A percentile compares a stretch with the other conserved stretches of the same genome.
Conservation (phyloP, 352 stramenopile genomes). For the Pythium rhizo-oryzae region DNA sequence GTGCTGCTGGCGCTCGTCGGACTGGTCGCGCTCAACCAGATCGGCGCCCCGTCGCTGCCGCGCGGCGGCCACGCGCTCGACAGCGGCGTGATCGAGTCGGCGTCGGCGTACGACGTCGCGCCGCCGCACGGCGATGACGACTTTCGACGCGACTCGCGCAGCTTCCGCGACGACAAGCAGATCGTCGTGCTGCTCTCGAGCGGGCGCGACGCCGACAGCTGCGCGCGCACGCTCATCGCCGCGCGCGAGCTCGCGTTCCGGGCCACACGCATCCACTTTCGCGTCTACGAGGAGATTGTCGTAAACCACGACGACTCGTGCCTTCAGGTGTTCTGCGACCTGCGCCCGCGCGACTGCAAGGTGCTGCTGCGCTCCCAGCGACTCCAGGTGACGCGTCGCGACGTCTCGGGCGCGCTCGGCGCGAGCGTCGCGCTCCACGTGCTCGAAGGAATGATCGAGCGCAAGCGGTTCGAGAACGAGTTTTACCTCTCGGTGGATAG, state of each 20-base stretch:
- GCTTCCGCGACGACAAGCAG: slow-evolving; percentile 72
- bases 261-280: slow-evolving; percentile 56
- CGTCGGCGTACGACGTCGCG: slow-evolving; percentile 18
- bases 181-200: slow-evolving; percentile 79
- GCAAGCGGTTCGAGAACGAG: slow-evolving; percentile 34
- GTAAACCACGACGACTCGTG: slow-evolving; percentile 63
- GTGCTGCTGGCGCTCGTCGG: slow-evolving; percentile 22
- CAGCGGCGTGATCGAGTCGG: slow-evolving; percentile 22
- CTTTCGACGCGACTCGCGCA: slow-evolving; percentile 20
- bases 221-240: slow-evolving; percentile 54
- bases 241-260: slow-evolving; percentile 44
- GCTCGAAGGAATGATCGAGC: slow-evolving; percentile 64
- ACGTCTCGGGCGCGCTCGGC: slow-evolving; percentile 62
- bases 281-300: slow-evolving; percentile 75
- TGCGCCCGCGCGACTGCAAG: slow-evolving; percentile 47
- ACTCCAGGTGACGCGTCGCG: slow-evolving; percentile 53
- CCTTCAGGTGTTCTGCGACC: slow-evolving; percentile 60
- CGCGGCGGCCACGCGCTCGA: slow-evolving; percentile 4
- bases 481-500: slow-evolving; percentile 83
- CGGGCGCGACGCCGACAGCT: slow-evolving; percentile 57
- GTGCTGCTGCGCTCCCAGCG: slow-evolving; percentile 50
- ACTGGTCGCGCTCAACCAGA: slow-evolving; percentile 22
- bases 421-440: slow-evolving; percentile 55
- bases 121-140: neutral
- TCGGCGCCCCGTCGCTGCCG: neutral